Percentiles rank a stretch among this genome's conserved stretches.
Conservation (phyloP, 177 flowering plant genomes). For the Tripterygium wilfordii region DNA sequence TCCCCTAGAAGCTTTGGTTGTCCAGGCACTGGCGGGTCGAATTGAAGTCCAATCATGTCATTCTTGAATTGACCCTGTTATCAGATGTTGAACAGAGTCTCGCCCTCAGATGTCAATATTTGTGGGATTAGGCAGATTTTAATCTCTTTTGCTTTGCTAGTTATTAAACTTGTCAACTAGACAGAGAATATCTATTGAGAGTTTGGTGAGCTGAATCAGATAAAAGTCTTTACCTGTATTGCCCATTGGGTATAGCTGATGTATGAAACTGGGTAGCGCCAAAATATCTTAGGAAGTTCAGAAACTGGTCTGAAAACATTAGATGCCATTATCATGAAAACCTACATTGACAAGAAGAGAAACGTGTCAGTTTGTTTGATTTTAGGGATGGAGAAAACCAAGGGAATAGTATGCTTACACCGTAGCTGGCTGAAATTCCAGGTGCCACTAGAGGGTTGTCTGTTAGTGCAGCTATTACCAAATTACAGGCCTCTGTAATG, state of each 20-base stretch:
- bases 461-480: constrained; percentile 22
- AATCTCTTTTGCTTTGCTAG: too few relatives aligned
- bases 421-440: constrained; percentile 3
- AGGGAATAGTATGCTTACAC: too few relatives aligned
- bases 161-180: too few relatives aligned
- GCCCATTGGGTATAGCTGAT: constrained; percentile 24
- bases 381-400: too few relatives aligned
- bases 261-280: constrained; percentile 32
- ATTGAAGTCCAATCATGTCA: constrained; percentile 21
- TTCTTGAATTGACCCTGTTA: constrained; percentile 23
- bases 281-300: constrained; percentile 27
- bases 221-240: constrained; percentile 15
- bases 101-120: too few relatives aligned
- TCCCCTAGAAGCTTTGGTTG: constrained; percentile 14
- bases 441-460: constrained; percentile 13
- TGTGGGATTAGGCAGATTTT: too few relatives aligned
- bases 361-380: too few relatives aligned
- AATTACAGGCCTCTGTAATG: constrained; percentile 25
- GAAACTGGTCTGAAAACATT: constrained; percentile 3
- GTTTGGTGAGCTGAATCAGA: too few relatives aligned
- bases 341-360: constrained; percentile 10
- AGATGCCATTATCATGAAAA: constrained; percentile 15
- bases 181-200: too few relatives aligned
- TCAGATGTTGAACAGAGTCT: too few relatives aligned
- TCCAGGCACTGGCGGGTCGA: constrained; percentile 16